Conservation (phyloP, 2,329 filamentous ascomycete species). For the Trichoderma sp. region DNA sequence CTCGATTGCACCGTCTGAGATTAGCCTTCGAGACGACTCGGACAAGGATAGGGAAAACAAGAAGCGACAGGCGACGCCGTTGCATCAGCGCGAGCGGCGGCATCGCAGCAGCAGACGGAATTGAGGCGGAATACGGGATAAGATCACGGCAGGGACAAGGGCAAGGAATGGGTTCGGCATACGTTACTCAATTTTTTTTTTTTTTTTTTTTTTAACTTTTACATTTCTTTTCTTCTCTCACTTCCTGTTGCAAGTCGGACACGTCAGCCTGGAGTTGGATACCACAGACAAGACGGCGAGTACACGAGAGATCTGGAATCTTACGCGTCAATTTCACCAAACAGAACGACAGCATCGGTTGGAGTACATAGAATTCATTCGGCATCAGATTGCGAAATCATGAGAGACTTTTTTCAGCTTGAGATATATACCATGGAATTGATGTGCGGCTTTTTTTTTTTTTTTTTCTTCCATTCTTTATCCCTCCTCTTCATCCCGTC, state of each 20-base stretch:
- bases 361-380: slow-evolving; percentile 8
- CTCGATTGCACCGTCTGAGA: slow-evolving; percentile 5
- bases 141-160: not conserved
- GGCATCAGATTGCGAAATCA: slow-evolving; percentile 16
- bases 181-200: not conserved
- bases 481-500: not conserved
- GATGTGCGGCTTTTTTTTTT: not conserved
- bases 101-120: slow-evolving; percentile 15
- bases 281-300: not conserved
- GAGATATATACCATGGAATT: not conserved
- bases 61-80: not conserved
- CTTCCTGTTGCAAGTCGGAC: not conserved
- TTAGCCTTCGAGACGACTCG: not conserved
- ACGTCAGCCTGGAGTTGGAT: not conserved
- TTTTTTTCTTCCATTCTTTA: not conserved
- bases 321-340: not conserved
- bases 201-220: too few species aligned
- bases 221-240: not conserved
- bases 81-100: slow-evolving; percentile 8
- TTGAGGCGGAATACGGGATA: not conserved
- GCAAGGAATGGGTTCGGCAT: not conserved
- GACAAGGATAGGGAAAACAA: not conserved
- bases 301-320: slow-evolving; percentile 12
- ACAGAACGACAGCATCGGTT: slow-evolving; percentile 4
- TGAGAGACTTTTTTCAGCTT: not conserved